These are phyloP conservation scores for Hypomyces rosellus DNA, from an alignment of 2,329 filamentous ascomycete genomes.

Conservation along the genomic window DNA sequence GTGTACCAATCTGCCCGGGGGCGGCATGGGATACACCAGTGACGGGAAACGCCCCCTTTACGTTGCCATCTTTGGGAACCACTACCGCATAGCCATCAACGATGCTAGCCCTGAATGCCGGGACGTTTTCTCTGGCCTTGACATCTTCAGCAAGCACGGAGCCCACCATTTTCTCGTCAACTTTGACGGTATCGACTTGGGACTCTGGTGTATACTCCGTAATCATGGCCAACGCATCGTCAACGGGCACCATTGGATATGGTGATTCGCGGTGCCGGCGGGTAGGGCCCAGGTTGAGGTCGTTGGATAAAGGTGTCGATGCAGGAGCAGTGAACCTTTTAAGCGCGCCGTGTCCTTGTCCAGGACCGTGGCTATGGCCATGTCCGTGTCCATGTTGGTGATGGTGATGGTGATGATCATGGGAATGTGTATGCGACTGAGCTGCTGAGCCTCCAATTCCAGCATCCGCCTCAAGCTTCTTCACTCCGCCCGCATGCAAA, in stretches of 20 bases:
- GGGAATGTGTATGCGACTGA: slow-evolving; percentile 21
- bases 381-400: slow-evolving; percentile 44
- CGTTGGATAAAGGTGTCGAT: slow-evolving; percentile 52
- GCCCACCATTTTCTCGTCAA: slow-evolving; percentile 63
- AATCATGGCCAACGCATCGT: slow-evolving; percentile 71
- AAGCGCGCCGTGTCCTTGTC: slow-evolving; percentile 50
- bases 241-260: slow-evolving; percentile 84
- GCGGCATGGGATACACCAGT: slow-evolving; percentile 81
- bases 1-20: slow-evolving; percentile 56
- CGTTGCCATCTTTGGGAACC: slow-evolving; percentile 52
- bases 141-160: slow-evolving; percentile 80
- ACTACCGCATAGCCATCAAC: slow-evolving; percentile 93
- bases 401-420: slow-evolving; percentile 34
- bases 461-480: slow-evolving; percentile 78
- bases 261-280: slow-evolving; percentile 77
- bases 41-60: slow-evolving; percentile 80
- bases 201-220: slow-evolving; percentile 64
- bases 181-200: slow-evolving; percentile 48
- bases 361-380: slow-evolving; percentile 47
- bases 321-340: slow-evolving; percentile 66
- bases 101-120: slow-evolving; percentile 90
- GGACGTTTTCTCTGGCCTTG: slow-evolving; percentile 72
- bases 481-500: slow-evolving; percentile 73
- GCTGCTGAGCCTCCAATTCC: slow-evolving; percentile 43
- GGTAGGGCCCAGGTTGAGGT: slow-evolving; percentile 54